Evolutionary conservation across 179 eudicot species (phyloP).

Genomic region (Camellia oleifera): DNA sequence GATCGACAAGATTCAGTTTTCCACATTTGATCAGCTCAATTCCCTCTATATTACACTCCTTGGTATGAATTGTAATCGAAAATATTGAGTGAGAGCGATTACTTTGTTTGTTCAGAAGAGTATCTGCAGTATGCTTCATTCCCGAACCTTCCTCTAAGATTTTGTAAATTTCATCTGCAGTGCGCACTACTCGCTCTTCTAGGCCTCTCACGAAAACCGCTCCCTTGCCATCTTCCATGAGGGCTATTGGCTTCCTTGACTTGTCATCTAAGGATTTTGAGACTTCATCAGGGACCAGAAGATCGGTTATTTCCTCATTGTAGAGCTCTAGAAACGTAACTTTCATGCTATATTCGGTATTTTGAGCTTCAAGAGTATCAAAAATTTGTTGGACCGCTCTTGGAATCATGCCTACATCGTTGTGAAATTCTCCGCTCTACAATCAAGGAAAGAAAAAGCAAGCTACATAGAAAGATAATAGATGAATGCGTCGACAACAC

Average conservation of each 20-base stretch:
- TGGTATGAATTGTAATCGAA: slow-evolving; percentile 74
- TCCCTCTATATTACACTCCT: slow-evolving; percentile 72
- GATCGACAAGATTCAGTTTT: slow-evolving; percentile 80
- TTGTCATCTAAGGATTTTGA: slow-evolving; percentile 53
- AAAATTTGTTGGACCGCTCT: slow-evolving; percentile 75
- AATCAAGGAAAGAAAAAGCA: neutral
- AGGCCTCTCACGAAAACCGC: slow-evolving; percentile 82
- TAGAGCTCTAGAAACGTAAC: slow-evolving; percentile 79
- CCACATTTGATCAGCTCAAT: slow-evolving; percentile 76
- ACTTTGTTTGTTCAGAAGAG: slow-evolving; percentile 83
- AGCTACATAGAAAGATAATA: neutral
- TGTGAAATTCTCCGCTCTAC: slow-evolving; percentile 66
- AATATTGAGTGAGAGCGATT: slow-evolving; percentile 90
- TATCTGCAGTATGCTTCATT: slow-evolving; percentile 72
- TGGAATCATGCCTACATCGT: slow-evolving; percentile 86
- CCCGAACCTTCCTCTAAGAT: slow-evolving; percentile 77
- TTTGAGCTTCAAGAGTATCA: slow-evolving; percentile 62
- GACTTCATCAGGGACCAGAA: slow-evolving; percentile 66
- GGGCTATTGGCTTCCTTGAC: slow-evolving; percentile 69
- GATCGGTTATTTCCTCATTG: slow-evolving; percentile 88
- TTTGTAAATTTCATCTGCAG: slow-evolving; percentile 74
- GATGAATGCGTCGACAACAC: neutral
- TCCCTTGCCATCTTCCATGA: slow-evolving; percentile 97
- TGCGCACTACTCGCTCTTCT: slow-evolving; percentile 74
- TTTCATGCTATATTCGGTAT: slow-evolving; percentile 77